Conservation (phyloP, 306 rosid species). For the Quercus cerris region DNA sequence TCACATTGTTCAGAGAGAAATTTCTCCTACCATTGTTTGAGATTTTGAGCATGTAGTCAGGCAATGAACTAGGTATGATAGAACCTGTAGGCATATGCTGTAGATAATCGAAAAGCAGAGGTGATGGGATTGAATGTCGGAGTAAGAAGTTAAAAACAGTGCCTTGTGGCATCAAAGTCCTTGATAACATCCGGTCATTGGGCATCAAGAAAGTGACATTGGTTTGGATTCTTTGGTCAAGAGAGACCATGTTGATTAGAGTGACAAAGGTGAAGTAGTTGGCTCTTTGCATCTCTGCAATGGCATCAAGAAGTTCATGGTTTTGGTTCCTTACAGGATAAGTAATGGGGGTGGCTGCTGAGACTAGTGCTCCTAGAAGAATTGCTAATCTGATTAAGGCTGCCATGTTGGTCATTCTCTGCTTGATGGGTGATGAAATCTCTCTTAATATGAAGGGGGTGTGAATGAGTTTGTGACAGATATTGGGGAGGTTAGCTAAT, state of each 20-base stretch:
- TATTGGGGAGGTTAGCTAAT: background rate
- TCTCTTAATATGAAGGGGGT: background rate
- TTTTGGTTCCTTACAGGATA: background rate
- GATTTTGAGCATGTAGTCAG: conserved; percentile 41
- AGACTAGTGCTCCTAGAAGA: conserved; percentile 5
- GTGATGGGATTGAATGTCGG: conserved; percentile 63
- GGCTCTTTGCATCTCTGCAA: conserved; percentile 57
- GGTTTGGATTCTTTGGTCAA: conserved; percentile 22
- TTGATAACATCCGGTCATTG: conserved; percentile 47
- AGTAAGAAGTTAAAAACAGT: conserved; percentile 37
- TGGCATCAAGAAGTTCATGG: conserved; percentile 37
- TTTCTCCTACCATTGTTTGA: conserved; percentile 53
- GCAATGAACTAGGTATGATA: conserved; percentile 43
- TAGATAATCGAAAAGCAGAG: conserved; percentile 41
- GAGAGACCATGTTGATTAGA: conserved; percentile 55
- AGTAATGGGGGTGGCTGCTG: conserved; percentile 7
- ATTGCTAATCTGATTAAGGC: background rate
- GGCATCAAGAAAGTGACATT: conserved; percentile 77
- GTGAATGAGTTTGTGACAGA: too few relatives aligned
- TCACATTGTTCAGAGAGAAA: conserved; percentile 47
- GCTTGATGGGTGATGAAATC: background rate
- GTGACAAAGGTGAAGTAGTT: conserved; percentile 64
- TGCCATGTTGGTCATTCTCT: background rate
- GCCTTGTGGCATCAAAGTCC: conserved; percentile 15
- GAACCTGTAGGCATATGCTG: conserved; percentile 56